These are phyloP conservation scores for Prunus yedoensis DNA, from an alignment of 331 rosid species.

Conservation along the genomic window DNA sequence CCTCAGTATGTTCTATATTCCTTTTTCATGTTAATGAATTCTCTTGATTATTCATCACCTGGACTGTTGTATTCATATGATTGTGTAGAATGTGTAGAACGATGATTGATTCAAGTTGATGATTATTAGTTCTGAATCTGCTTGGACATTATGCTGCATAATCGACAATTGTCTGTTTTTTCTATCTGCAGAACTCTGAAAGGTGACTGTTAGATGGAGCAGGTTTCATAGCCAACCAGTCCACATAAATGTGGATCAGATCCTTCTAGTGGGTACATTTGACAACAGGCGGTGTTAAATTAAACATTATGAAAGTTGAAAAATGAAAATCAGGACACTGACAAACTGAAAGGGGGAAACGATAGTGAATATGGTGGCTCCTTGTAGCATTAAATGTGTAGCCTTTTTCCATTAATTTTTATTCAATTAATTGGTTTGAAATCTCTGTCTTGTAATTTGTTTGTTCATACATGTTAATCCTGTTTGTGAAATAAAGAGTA, in stretches of 20 bases:
- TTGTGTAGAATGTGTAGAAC: not conserved
- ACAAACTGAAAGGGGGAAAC: not conserved
- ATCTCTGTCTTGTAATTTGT: not conserved
- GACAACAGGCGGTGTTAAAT: not conserved
- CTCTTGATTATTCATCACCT: not conserved
- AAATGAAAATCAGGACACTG: not conserved
- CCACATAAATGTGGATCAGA: slow-evolving; percentile 16
- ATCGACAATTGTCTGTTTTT: not conserved
- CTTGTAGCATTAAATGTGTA: not conserved
- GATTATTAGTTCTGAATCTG: slow-evolving; percentile 1
- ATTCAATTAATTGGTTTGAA: not conserved
- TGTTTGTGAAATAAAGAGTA: not conserved
- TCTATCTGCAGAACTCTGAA: not conserved
- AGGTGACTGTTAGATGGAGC: slow-evolving; percentile 41
- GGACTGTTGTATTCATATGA: not conserved
- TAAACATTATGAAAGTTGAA: not conserved
- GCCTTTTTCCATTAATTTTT: not conserved
- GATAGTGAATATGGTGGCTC: no score
- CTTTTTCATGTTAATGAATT: not conserved
- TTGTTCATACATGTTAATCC: not conserved
- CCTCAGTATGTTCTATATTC: not conserved
- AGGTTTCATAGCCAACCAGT: slow-evolving; percentile 38
- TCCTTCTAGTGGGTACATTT: not conserved
- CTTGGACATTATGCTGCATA: not conserved
- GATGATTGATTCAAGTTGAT: not conserved